Conservation (phyloP, 2,329 filamentous ascomycete genomes). For the Fusarium duplospermum region DNA sequence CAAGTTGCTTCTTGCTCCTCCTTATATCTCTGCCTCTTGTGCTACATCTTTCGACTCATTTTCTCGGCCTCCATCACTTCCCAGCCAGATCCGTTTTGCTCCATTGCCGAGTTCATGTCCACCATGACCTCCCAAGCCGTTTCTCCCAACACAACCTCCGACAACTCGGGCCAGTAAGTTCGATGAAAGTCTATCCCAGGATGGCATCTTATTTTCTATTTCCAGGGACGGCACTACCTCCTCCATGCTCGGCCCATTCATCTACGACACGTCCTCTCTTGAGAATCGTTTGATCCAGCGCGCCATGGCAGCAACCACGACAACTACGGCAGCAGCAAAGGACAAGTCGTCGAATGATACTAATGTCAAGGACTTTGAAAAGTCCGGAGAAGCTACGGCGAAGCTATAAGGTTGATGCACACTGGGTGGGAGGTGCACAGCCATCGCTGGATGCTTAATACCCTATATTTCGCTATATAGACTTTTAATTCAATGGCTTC, state of each 20-base stretch:
- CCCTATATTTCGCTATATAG: neutral
- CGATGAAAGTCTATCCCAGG: neutral
- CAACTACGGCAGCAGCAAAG: neutral
- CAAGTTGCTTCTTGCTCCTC: too few relatives aligned
- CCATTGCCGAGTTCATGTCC: neutral
- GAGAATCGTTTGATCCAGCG: conserved; percentile 7
- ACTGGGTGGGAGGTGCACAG: neutral
- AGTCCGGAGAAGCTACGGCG: neutral
- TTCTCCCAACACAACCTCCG: neutral
- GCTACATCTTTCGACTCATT: too few relatives aligned
- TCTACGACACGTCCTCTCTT: conserved; percentile 8
- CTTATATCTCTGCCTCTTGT: too few relatives aligned
- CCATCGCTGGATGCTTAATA: neutral
- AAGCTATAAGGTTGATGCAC: neutral
- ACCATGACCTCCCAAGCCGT: neutral
- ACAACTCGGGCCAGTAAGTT: neutral
- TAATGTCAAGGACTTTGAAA: too few relatives aligned
- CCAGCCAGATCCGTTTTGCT: neutral
- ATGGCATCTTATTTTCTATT: neutral
- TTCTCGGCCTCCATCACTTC: neutral
- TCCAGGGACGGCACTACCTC: neutral
- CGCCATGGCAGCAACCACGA: neutral
- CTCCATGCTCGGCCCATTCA: conserved; percentile 2
- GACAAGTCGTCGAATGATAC: neutral
- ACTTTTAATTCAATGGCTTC: neutral